Conservation (phyloP, 164 flowering plant genomes). For the Macadamia integrifolia region DNA sequence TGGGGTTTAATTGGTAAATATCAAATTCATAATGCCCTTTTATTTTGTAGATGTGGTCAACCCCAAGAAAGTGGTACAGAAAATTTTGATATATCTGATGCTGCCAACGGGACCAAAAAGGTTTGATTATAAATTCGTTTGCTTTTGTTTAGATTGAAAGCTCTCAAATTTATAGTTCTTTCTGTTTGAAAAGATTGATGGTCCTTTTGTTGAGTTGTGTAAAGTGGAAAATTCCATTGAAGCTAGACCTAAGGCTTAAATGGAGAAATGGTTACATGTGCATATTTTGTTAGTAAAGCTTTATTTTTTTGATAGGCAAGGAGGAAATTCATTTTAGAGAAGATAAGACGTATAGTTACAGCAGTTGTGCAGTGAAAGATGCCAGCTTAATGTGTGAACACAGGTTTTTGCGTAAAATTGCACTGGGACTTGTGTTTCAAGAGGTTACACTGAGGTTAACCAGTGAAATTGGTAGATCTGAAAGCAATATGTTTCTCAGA, state of each 20-base stretch:
- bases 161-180: not conserved
- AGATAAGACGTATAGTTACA: too few relatives aligned
- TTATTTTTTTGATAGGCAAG: not conserved
- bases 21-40: not conserved
- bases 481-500: too few relatives aligned
- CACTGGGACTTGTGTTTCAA: too few relatives aligned
- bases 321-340: not conserved
- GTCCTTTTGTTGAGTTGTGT: not conserved
- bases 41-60: conserved; percentile 23
- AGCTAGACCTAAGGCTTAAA: too few relatives aligned
- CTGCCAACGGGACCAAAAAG: conserved; percentile 35
- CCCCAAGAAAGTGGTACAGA: conserved; percentile 24
- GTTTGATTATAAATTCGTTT: conserved; percentile 15
- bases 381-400: too few relatives aligned
- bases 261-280: too few relatives aligned
- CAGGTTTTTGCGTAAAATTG: too few relatives aligned
- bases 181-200: not conserved
- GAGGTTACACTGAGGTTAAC: too few relatives aligned
- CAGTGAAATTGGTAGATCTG: too few relatives aligned
- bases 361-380: too few relatives aligned
- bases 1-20: too few relatives aligned
- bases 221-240: too few relatives aligned
- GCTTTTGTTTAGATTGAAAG: not conserved
- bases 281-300: not conserved
- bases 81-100: conserved; percentile 19